Evolutionary conservation across 2,329 filamentous ascomycete genomes (phyloP).

Genomic region (Domatiomyces catenatus): DNA sequence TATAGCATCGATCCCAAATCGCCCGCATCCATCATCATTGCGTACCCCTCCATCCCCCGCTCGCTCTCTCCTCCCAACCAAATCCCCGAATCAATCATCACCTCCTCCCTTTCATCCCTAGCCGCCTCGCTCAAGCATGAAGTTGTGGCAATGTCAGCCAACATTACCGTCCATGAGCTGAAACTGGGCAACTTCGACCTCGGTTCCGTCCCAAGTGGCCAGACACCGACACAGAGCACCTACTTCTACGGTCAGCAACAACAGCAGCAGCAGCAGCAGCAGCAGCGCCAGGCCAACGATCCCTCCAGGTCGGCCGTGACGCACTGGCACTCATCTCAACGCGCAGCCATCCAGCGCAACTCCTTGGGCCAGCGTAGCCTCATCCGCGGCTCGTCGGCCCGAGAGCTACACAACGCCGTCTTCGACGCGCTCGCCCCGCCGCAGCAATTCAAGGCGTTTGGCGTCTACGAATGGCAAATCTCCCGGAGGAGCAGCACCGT

Average conservation of each 20-base stretch:
- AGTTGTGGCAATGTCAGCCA: slow-evolving; percentile 51
- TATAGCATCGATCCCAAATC: slow-evolving; percentile 35
- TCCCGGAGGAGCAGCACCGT: slow-evolving; percentile 43
- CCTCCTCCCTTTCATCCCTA: slow-evolving; percentile 73
- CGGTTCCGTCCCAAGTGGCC: slow-evolving; percentile 49
- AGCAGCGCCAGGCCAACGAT: slow-evolving; percentile 6
- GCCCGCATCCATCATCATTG: slow-evolving; percentile 25
- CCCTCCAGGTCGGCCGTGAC: not conserved
- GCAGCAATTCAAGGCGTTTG: slow-evolving; percentile 30
- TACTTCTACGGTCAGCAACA: slow-evolving; percentile 1
- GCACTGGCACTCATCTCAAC: slow-evolving; percentile 17
- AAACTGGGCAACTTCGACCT: slow-evolving; percentile 87
- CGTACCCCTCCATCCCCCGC: slow-evolving; percentile 31
- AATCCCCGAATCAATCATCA: slow-evolving; percentile 72
- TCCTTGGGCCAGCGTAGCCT: slow-evolving; percentile 23
- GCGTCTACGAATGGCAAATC: slow-evolving; percentile 22
- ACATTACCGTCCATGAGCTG: slow-evolving; percentile 64
- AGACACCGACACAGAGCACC: slow-evolving; percentile 31
- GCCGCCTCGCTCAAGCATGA: slow-evolving; percentile 67
- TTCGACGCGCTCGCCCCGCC: slow-evolving; percentile 65
- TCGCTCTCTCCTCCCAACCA: slow-evolving; percentile 30
- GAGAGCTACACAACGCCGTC: slow-evolving; percentile 69
- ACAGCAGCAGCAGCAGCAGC: slow-evolving; percentile 2
- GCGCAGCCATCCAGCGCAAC: slow-evolving; percentile 20
- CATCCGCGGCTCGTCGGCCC: slow-evolving; percentile 52